phyloP scores from a whole-genome alignment of 306 rosid species.

The Pyrus bretschneideri region DNA sequence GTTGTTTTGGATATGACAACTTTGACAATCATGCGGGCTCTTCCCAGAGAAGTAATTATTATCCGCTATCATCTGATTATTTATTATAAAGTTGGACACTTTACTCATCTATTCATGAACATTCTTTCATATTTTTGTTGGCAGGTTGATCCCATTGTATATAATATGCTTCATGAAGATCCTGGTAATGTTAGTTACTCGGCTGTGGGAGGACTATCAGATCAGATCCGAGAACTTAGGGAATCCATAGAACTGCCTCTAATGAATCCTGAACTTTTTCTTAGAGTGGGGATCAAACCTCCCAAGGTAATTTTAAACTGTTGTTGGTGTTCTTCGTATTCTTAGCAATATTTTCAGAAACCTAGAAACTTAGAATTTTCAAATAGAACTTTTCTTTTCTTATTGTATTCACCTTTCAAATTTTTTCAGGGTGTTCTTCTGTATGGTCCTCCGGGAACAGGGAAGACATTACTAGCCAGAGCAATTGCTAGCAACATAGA shows the following conservation, averaged over 20 bases:
- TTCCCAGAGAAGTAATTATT: too few relatives aligned
- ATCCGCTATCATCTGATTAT: not conserved
- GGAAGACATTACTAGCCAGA: constrained; percentile 86
- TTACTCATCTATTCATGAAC: not conserved
- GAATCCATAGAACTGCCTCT: constrained; percentile 92
- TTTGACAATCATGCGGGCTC: too few relatives aligned
- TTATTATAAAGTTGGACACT: not conserved
- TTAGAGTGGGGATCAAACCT: constrained; percentile 95
- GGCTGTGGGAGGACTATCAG: constrained; percentile 94
- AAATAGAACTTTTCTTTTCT: not conserved
- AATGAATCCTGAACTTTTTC: constrained; percentile 93
- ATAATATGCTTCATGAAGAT: constrained; percentile 95
- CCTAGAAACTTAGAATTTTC: not conserved
- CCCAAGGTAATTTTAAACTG: constrained; percentile 58
- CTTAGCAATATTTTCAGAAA: not conserved
- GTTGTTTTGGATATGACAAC: too few relatives aligned
- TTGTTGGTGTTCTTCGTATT: not conserved
- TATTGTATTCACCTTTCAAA: not conserved
- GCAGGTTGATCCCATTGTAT: constrained; percentile 93
- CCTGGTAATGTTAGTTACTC: constrained; percentile 98
- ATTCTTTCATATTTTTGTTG: not conserved
- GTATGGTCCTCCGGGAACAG: constrained; percentile 97
- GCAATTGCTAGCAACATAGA: constrained; percentile 96
- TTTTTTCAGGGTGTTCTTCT: constrained; percentile 85
- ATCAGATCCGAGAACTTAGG: constrained; percentile 93